A percentile compares a stretch with the other conserved stretches of the same genome.
These are phyloP conservation scores for Phaffomyces opuntiae DNA, from an alignment of 805 yeast species.

Conservation along the genomic window DNA sequence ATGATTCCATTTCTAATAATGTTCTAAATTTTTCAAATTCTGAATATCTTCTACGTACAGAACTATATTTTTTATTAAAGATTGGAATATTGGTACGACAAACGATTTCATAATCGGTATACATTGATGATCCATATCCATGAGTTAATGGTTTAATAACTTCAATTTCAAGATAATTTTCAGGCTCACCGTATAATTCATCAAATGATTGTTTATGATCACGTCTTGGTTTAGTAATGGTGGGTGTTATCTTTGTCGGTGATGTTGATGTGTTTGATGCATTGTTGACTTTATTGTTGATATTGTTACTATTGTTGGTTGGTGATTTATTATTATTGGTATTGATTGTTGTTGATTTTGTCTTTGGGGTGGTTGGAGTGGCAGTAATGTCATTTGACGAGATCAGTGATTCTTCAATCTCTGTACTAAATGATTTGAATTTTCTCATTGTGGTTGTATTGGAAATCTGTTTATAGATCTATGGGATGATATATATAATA, in stretches of 20 bases:
- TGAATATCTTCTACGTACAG: conserved; percentile 79
- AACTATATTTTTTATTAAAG: conserved; percentile 54
- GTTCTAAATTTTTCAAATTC: conserved; percentile 82
- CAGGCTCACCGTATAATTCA: conserved; percentile 90
- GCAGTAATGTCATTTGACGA: not conserved
- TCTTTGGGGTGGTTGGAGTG: not conserved
- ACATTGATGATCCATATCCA: conserved; percentile 58
- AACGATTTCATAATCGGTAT: conserved; percentile 85
- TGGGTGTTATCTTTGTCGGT: conserved; percentile 7
- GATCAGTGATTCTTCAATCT: conserved; percentile 18
- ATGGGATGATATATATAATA: too few species aligned
- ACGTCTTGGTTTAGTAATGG: conserved; percentile 15
- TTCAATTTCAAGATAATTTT: conserved; percentile 87
- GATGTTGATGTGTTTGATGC: not conserved
- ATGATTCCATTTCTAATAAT: conserved; percentile 65
- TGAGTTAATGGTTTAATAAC: conserved; percentile 77
- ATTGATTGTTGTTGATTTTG: not conserved
- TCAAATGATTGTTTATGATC: conserved; percentile 56
- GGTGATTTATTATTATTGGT: not conserved
- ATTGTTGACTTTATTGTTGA: not conserved
- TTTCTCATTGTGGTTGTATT: not conserved
- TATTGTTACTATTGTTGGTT: not conserved
- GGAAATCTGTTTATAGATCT: too few species aligned
- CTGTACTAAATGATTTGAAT: conserved; percentile 25
- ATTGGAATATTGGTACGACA: conserved; percentile 91